These are phyloP conservation scores for Rhizodiscina lignyota DNA, from an alignment of 495 filamentous ascomycete species.

Conservation along the genomic window DNA sequence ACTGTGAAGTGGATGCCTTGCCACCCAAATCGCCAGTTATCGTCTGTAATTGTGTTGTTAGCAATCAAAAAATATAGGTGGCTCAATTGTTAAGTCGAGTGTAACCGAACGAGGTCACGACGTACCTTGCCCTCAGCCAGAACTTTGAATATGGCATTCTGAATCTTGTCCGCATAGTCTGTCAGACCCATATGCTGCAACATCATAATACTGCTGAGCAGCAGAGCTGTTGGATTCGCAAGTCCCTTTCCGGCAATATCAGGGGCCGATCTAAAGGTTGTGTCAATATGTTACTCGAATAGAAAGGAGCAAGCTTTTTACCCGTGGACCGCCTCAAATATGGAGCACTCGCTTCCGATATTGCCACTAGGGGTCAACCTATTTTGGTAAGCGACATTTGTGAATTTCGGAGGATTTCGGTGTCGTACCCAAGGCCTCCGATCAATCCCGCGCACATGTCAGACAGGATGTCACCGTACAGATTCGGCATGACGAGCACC, in stretches of 20 bases:
- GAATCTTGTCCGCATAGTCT: constrained; percentile 72
- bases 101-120: constrained; percentile 1
- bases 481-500: constrained; percentile 98
- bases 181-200: constrained; percentile 91
- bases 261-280: constrained; percentile 86
- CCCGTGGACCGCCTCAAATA: constrained; percentile 99
- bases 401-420: too few species aligned
- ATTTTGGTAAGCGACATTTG: too few species aligned
- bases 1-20: constrained; percentile 83
- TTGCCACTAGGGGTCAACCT: constrained; percentile 93
- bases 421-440: constrained; percentile 92
- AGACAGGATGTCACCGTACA: constrained; percentile 98
- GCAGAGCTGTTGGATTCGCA: constrained; percentile 86
- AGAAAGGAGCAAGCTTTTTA: too few species aligned
- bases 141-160: constrained; percentile 86
- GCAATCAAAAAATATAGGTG: too few species aligned
- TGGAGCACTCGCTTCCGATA: constrained; percentile 96
- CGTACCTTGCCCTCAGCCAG: constrained; percentile 82
- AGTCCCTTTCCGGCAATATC: constrained; percentile 94
- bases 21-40: constrained; percentile 93
- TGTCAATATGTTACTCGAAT: too few species aligned
- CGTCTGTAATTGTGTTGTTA: constrained; percentile 25
- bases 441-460: constrained; percentile 99
- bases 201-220: constrained; percentile 96
- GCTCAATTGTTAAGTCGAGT: too few species aligned